A percentile compares a stretch with the other conserved stretches of the same genome.
Evolutionary conservation across 2,329 filamentous ascomycete genomes (phyloP).

Genomic region (Aspergillus glaucus): DNA sequence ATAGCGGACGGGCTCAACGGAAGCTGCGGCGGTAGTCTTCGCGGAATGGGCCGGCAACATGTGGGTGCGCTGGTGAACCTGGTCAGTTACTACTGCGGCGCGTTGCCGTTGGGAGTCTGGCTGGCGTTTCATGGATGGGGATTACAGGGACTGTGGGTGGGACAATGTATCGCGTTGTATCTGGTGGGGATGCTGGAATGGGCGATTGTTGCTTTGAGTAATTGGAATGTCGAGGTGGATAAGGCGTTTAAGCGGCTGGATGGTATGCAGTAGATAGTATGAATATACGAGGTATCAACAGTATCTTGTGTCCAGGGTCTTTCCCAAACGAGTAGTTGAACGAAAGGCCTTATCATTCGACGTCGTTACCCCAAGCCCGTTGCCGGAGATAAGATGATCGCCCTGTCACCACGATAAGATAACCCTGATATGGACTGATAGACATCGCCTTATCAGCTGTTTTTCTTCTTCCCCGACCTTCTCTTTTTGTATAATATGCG

Average conservation of each 20-base stretch:
- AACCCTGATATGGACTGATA: neutral
- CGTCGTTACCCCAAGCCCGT: neutral
- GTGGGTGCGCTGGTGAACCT: slow-evolving; percentile 77
- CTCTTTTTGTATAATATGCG: slow-evolving; percentile 11
- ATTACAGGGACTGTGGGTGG: slow-evolving; percentile 71
- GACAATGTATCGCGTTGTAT: slow-evolving; percentile 74
- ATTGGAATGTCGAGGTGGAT: slow-evolving; percentile 68
- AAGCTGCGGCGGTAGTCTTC: slow-evolving; percentile 70
- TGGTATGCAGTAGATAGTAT: slow-evolving; percentile 24
- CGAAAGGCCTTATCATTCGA: neutral
- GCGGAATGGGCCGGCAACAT: slow-evolving; percentile 83
- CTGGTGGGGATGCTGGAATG: slow-evolving; percentile 73
- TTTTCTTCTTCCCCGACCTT: slow-evolving; percentile 13
- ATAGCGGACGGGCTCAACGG: slow-evolving; percentile 85
- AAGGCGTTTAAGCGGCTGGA: slow-evolving; percentile 68
- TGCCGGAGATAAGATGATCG: neutral
- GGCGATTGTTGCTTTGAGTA: slow-evolving; percentile 68
- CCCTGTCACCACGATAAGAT: slow-evolving; percentile 7
- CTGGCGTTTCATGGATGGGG: slow-evolving; percentile 85
- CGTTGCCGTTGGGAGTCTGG: slow-evolving; percentile 73
- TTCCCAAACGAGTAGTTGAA: neutral
- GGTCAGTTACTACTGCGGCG: slow-evolving; percentile 75
- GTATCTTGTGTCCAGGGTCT: neutral
- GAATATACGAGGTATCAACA: neutral
- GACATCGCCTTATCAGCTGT: neutral